A percentile compares a stretch with the other conserved stretches of the same genome.
Evolutionary conservation across 2,329 filamentous ascomycete species (phyloP).

Genomic region (Talaromyces sp.): DNA sequence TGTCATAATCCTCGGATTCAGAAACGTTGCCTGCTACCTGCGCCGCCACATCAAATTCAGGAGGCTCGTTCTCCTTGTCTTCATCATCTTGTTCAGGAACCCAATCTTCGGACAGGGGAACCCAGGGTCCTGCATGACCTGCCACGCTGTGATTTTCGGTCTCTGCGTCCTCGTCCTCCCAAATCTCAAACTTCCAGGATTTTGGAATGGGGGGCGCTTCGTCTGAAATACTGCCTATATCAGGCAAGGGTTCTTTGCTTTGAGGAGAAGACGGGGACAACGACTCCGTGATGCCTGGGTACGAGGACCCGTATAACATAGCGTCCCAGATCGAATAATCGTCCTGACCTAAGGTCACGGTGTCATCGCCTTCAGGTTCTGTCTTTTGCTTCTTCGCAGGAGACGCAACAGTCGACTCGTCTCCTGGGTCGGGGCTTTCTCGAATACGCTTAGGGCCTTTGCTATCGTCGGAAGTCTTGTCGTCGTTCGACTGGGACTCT

Average conservation of each 20-base stretch:
- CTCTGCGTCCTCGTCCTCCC: not conserved
- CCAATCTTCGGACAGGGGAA: not conserved
- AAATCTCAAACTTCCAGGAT: not conserved
- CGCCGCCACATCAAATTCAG: not conserved
- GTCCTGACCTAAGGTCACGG: not conserved
- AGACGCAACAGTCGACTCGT: not conserved
- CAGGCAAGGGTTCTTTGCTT: not conserved
- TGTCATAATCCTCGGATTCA: not conserved
- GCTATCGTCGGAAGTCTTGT: not conserved
- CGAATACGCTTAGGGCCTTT: not conserved
- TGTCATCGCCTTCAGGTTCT: not conserved
- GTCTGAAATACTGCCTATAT: not conserved
- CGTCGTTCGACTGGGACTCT: not conserved
- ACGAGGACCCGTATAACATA: not conserved
- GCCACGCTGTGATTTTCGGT: not conserved
- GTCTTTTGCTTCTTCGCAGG: not conserved
- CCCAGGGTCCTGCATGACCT: not conserved
- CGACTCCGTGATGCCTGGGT: not conserved
- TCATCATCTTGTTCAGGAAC: not conserved
- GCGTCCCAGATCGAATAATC: not conserved
- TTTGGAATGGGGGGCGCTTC: not conserved
- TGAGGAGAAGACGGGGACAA: not conserved
- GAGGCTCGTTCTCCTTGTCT: not conserved
- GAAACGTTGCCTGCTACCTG: not conserved
- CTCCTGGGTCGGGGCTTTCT: not conserved